Evolutionary conservation across 805 yeast species (phyloP), one percentile per base, ranked within the genome.

Genomic region (Starmerella vaccinii): DNA sequence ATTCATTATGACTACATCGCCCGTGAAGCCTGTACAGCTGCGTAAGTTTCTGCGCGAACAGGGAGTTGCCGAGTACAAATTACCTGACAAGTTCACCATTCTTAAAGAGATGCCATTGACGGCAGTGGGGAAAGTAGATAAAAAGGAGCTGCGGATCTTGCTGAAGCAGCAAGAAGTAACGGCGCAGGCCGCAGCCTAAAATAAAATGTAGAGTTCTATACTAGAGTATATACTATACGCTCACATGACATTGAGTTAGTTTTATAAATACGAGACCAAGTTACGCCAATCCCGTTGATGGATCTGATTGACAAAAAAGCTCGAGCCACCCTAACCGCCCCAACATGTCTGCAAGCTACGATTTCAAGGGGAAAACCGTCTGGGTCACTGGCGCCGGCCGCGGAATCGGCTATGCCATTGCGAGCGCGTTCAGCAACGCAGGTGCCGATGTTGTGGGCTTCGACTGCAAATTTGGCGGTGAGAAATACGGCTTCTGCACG

Each of bases 21-120:
- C 56, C 4, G 33, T 53, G 2, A 53, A 53, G 22, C 12, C 49
- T 2, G 54, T 29, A 6, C 33, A 19, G 3, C 46, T 53, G 5
- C 54, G 56, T 10, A 37, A 37, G 33, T 53, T 53, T 29, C 23
- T 53, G 3, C 49, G 56, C 5, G 54, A 53, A 7, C 56, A 53
- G 24, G 56, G 56, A 16, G 51, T 53, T 30, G 56, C 56, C 13
- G 56, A 53, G 43, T 53, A 44, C 52, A 53, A 53, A 32, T 29
- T 53, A 12, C 56, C 56, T 10, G 56, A 53, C 29, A 47, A 45
- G 42, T 50, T 53, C 32, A 6, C 43, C 29, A 24, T 32, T 5
- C 41, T 53, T 6, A 46, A 44, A 2, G 56, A 53, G 18, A 43
- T 53, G 48, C 56, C 56, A 15, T 40, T 53, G 33, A 53, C 56